Conservation (phyloP, 2,329 filamentous ascomycete species). For the Leptographium radiaticola region DNA sequence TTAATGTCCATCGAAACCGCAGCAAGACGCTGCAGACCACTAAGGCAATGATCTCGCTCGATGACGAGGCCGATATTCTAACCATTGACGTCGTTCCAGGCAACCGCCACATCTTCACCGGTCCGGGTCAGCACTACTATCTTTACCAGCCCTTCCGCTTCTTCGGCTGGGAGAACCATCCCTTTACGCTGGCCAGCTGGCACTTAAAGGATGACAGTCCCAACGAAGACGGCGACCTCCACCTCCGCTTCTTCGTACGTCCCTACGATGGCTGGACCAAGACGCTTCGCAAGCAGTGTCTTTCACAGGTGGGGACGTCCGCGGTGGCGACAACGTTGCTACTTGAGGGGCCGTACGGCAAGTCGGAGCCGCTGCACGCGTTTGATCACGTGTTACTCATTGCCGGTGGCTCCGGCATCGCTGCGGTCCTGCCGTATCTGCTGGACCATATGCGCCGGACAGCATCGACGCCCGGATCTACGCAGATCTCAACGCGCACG, state of each 20-base stretch:
- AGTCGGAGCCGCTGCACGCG: conserved; percentile 6
- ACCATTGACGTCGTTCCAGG: conserved; percentile 6
- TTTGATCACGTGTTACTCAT: conserved; percentile 11
- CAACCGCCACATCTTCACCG: conserved; percentile 11
- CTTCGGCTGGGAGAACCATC: conserved; percentile 35
- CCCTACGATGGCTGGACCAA: conserved; percentile 13
- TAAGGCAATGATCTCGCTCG: conserved; percentile 5
- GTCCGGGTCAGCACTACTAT: conserved; percentile 32
- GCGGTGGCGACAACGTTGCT: conserved; percentile 4
- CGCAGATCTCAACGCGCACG: conserved; percentile 5
- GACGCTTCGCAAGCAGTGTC: conserved; percentile 3
- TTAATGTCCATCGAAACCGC: conserved; percentile 8
- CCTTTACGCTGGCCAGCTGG: conserved; percentile 29
- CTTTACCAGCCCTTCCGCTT: conserved; percentile 26
- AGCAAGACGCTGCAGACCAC: conserved; percentile 3
- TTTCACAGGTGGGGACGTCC: conserved; percentile 7
- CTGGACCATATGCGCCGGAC: conserved; percentile 9
- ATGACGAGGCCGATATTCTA: conserved; percentile 8
- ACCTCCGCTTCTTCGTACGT: conserved; percentile 9
- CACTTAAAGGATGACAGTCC: background rate
- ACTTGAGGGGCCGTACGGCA: conserved; percentile 13
- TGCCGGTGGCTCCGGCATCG: conserved; percentile 12
- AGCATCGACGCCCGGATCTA: background rate
- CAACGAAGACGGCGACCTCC: background rate
- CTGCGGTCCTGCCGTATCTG: conserved; percentile 9